A percentile compares a stretch with the other conserved stretches of the same genome.
phyloP scores from a whole-genome alignment of 2,329 filamentous ascomycete species.

The Aspergillus quadrilineatus region DNA sequence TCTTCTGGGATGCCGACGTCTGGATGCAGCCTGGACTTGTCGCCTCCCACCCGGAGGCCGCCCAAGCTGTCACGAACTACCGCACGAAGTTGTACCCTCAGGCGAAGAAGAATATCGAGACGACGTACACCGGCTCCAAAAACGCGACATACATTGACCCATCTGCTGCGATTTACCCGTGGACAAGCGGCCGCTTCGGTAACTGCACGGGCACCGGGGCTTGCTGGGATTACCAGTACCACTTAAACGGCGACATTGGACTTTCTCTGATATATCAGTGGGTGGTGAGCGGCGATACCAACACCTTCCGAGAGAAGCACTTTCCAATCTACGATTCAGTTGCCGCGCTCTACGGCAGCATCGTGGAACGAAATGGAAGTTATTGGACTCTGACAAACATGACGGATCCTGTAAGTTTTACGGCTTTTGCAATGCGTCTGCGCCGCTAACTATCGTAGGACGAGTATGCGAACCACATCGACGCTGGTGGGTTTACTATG shows the following conservation, averaged over 20 bases:
- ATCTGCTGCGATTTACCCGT: conserved; percentile 63
- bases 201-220: conserved; percentile 66
- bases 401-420: conserved; percentile 62
- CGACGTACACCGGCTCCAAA: conserved; percentile 57
- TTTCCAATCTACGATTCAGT: conserved; percentile 65
- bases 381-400: conserved; percentile 60
- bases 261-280: conserved; percentile 62
- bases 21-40: conserved; percentile 69
- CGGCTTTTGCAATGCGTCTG: not conserved
- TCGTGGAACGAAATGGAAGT: conserved; percentile 61
- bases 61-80: conserved; percentile 64
- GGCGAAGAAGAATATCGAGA: conserved; percentile 60
- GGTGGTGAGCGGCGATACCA: conserved; percentile 58
- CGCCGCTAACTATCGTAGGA: conserved; percentile 41
- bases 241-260: conserved; percentile 68
- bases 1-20: conserved; percentile 67
- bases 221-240: conserved; percentile 72
- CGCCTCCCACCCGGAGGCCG: conserved; percentile 61
- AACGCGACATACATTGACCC: conserved; percentile 58
- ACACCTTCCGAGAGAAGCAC: conserved; percentile 55
- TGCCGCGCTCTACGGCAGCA: conserved; percentile 60
- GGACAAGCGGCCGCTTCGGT: conserved; percentile 66
- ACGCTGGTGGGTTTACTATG: conserved; percentile 70
- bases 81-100: conserved; percentile 59
- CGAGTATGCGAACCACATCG: conserved; percentile 66